Evolutionary conservation across 768 basidiomycete genomes (phyloP).

Genomic region (Naganishia randhawae): DNA sequence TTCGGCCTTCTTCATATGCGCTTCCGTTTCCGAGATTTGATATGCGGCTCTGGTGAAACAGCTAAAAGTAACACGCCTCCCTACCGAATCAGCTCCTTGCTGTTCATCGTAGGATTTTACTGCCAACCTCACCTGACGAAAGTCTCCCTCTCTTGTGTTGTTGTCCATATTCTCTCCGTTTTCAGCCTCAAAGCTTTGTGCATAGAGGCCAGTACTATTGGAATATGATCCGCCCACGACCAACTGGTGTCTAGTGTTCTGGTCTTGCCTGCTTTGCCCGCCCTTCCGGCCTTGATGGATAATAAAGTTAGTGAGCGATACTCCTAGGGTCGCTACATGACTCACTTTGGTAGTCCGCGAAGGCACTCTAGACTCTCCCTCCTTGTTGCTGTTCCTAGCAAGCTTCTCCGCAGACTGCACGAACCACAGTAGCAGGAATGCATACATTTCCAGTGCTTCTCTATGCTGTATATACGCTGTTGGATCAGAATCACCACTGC

Average conservation of each 20-base stretch:
- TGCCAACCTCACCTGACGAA: conserved; percentile 71
- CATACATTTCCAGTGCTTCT: conserved; percentile 78
- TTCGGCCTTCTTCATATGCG: conserved; percentile 73
- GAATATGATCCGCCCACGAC: conserved; percentile 54
- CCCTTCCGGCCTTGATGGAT: background rate
- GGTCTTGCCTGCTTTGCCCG: conserved; percentile 20
- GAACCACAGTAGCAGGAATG: conserved; percentile 90
- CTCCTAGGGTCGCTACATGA: conserved; percentile 13
- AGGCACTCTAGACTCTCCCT: conserved; percentile 50
- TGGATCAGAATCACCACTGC: conserved; percentile 51
- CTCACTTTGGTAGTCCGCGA: background rate
- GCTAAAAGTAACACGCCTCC: conserved; percentile 51
- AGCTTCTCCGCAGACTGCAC: conserved; percentile 74
- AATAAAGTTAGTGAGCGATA: background rate
- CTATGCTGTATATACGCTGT: conserved; percentile 57
- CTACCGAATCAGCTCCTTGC: background rate
- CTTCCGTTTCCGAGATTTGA: conserved; percentile 76
- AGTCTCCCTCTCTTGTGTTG: conserved; percentile 75
- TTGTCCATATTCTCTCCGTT: conserved; percentile 83
- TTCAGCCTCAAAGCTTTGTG: conserved; percentile 65
- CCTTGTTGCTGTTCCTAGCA: conserved; percentile 51
- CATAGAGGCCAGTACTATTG: conserved; percentile 60
- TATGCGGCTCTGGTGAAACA: conserved; percentile 86
- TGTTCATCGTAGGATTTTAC: background rate
- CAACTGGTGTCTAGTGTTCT: conserved; percentile 42